Conservation (phyloP, 2,329 filamentous ascomycete genomes). For the Emergomyces orientalis region DNA sequence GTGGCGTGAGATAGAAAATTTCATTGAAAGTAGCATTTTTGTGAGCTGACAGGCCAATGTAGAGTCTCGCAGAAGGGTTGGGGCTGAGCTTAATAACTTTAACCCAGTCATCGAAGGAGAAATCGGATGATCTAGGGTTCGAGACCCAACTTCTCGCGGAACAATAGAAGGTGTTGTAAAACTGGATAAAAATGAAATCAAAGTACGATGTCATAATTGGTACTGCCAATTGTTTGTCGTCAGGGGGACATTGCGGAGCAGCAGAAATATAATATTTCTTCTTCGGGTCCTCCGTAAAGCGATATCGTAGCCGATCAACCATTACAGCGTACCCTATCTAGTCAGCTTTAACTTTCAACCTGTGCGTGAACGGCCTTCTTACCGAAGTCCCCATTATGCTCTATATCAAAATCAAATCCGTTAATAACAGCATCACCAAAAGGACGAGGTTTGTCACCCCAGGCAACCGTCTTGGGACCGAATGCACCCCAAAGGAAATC, state of each 20-base stretch:
- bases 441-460: slow-evolving; percentile 37
- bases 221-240: slow-evolving; percentile 39
- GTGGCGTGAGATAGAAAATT: slow-evolving; percentile 39
- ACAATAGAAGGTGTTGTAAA: slow-evolving; percentile 47
- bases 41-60: slow-evolving; percentile 42
- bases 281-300: slow-evolving; percentile 27
- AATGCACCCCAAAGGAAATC: slow-evolving; percentile 45
- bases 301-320: slow-evolving; percentile 39
- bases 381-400: slow-evolving; percentile 26
- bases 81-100: slow-evolving; percentile 29
- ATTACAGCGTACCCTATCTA: slow-evolving; percentile 38
- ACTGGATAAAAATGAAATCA: slow-evolving; percentile 48
- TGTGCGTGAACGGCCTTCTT: slow-evolving; percentile 3
- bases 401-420: slow-evolving; percentile 46
- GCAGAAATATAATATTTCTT: slow-evolving; percentile 43
- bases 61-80: slow-evolving; percentile 43
- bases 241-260: slow-evolving; percentile 45
- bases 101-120: slow-evolving; percentile 42
- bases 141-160: slow-evolving; percentile 39
- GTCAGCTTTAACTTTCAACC: slow-evolving; percentile 4
- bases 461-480: slow-evolving; percentile 31
- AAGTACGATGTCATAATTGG: slow-evolving; percentile 39
- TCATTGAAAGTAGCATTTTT: slow-evolving; percentile 21
- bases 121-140: slow-evolving; percentile 25
- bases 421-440: slow-evolving; percentile 41